Percentiles rank a stretch among this genome's conserved stretches.
Conservation (phyloP, 192 early-diverging fungal genomes). For the Diversispora eburnea region DNA sequence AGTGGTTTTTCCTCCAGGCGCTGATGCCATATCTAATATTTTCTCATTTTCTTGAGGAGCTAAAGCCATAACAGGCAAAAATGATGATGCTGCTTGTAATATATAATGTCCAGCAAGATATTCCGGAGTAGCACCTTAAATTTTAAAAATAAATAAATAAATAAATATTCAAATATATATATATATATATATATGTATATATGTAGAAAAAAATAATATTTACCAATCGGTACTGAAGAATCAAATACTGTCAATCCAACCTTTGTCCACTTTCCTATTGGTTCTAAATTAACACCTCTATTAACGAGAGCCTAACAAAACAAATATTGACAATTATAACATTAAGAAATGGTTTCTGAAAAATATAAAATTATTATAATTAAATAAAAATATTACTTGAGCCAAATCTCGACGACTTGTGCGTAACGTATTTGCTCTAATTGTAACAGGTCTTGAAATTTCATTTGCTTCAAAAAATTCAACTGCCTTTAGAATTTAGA, state of each 20-base stretch:
- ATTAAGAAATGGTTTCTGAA: not conserved
- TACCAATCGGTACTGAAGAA: slow-evolving; percentile 84
- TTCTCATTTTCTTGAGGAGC: slow-evolving; percentile 94
- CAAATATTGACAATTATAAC: not conserved
- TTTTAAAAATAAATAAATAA: not conserved
- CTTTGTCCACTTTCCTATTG: slow-evolving; percentile 98
- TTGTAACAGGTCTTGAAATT: slow-evolving; percentile 89
- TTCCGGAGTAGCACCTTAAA: slow-evolving; percentile 89
- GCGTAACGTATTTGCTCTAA: slow-evolving; percentile 95
- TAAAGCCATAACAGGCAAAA: slow-evolving; percentile 93
- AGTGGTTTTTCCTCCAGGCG: slow-evolving; percentile 97
- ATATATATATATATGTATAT: too few relatives aligned
- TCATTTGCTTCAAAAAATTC: slow-evolving; percentile 99
- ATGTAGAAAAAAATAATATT: too few relatives aligned
- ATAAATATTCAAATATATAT: too few relatives aligned
- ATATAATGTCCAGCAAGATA: slow-evolving; percentile 99
- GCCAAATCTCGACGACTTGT: slow-evolving; percentile 92
- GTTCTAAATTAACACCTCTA: slow-evolving; percentile 96
- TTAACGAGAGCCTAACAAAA: slow-evolving; percentile 69
- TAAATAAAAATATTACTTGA: slow-evolving; percentile 42
- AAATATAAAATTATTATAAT: not conserved
- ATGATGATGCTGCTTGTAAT: slow-evolving; percentile 97
- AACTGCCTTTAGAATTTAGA: slow-evolving; percentile 49
- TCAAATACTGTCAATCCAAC: slow-evolving; percentile 96
- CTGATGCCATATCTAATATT: slow-evolving; percentile 95